Percentiles rank a stretch among this genome's conserved stretches.
These are phyloP conservation scores for Thielaviopsis ethacetica DNA, from an alignment of 2,329 filamentous ascomycete genomes.

Conservation along the genomic window DNA sequence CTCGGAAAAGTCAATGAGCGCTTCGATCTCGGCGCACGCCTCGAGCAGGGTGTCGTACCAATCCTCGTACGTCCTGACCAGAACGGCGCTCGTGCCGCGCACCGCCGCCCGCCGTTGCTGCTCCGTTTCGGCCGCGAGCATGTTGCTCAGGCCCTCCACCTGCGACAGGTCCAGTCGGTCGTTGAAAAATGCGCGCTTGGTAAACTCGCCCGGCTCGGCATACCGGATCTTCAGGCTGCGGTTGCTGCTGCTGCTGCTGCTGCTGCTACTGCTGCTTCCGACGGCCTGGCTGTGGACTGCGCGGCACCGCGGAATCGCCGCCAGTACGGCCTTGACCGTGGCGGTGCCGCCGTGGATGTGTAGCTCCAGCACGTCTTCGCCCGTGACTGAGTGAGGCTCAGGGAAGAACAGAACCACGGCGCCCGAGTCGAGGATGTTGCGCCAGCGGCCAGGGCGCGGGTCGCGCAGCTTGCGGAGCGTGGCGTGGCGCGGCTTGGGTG, in stretches of 20 bases:
- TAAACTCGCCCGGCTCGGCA: conserved; percentile 92
- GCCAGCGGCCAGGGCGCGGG: conserved; percentile 17
- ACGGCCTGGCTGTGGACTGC: conserved; percentile 4
- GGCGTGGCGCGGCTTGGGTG: conserved; percentile 40
- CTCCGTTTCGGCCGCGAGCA: conserved; percentile 61
- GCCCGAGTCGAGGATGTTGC: conserved; percentile 55
- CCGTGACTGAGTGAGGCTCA: conserved; percentile 66
- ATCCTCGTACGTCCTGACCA: conserved; percentile 61
- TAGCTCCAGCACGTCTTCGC: conserved; percentile 81
- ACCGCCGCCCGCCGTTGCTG: conserved; percentile 82
- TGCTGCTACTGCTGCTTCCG: conserved; percentile 3
- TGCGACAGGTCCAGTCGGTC: conserved; percentile 74
- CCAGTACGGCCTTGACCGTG: conserved; percentile 71
- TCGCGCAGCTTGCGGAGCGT: conserved; percentile 59
- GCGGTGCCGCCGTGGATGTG: conserved; percentile 89
- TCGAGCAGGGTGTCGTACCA: conserved; percentile 67
- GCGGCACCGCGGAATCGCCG: conserved; percentile 48
- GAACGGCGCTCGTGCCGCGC: conserved; percentile 51
- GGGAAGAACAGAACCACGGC: conserved; percentile 76
- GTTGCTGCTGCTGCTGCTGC: conserved; percentile 2
- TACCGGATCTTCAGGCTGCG: conserved; percentile 45
- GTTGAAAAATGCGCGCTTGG: conserved; percentile 78
- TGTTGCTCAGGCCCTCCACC: conserved; percentile 50
- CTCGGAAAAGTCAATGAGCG: conserved; percentile 91
- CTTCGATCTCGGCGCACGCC: conserved; percentile 82